phyloP scores from a whole-genome alignment of 2,329 filamentous ascomycete genomes.

The Sporothrix brasiliensis region DNA sequence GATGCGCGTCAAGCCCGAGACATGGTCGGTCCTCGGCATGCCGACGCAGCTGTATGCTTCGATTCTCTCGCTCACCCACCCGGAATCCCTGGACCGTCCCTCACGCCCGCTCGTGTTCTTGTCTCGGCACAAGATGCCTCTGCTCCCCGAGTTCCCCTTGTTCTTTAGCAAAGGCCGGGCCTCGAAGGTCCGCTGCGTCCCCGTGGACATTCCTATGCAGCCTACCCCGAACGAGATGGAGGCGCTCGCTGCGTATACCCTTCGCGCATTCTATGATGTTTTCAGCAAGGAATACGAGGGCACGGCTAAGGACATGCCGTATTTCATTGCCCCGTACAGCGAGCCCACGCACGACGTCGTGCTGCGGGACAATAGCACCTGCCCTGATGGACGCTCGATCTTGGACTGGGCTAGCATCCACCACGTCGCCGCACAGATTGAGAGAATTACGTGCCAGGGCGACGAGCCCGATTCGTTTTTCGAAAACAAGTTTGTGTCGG shows the following conservation, averaged over 20 bases:
- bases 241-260: constrained; percentile 69
- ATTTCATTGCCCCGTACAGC: constrained; percentile 72
- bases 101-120: constrained; percentile 71
- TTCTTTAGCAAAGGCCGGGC: constrained; percentile 68
- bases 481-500: constrained; percentile 56
- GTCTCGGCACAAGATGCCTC: constrained; percentile 66
- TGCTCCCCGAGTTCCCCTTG: constrained; percentile 68
- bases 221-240: constrained; percentile 51
- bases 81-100: constrained; percentile 58
- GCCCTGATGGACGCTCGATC: constrained; percentile 39
- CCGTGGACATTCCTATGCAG: constrained; percentile 50
- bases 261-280: constrained; percentile 76
- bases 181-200: constrained; percentile 59
- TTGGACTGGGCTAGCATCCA: constrained; percentile 62
- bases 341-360: constrained; percentile 39
- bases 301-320: constrained; percentile 67
- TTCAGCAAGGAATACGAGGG: constrained; percentile 85
- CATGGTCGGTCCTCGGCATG: constrained; percentile 63
- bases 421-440: constrained; percentile 21
- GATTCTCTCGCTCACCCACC: constrained; percentile 60
- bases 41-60: constrained; percentile 63
- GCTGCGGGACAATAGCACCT: constrained; percentile 31
- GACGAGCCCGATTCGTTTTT: constrained; percentile 55
- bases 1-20: constrained; percentile 76
- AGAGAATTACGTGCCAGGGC: constrained; percentile 48